Conservation (phyloP, 345 rosid genomes). For the Euphorbia tirucalli region DNA sequence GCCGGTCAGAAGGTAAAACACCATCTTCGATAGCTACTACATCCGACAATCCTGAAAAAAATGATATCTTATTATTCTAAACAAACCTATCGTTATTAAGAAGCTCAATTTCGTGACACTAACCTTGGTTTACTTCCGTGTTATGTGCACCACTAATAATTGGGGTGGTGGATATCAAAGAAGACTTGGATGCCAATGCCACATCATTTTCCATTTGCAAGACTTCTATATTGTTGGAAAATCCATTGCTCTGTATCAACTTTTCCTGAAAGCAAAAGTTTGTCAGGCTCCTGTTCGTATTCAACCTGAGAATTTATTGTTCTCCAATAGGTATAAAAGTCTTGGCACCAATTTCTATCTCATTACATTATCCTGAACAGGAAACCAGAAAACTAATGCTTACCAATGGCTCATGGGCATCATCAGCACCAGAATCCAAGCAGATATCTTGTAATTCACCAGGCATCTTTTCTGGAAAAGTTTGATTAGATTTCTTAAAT, state of each 20-base stretch:
- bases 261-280: constrained; percentile 41
- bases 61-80: constrained; percentile 8
- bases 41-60: constrained; percentile 42
- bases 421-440: constrained; percentile 33
- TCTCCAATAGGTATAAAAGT: constrained; percentile 3
- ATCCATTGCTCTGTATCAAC: constrained; percentile 30
- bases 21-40: constrained; percentile 45
- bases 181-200: constrained; percentile 24
- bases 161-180: constrained; percentile 26
- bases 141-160: constrained; percentile 23
- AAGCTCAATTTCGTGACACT: constrained; percentile 16
- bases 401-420: constrained; percentile 34
- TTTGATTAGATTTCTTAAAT: constrained; percentile 46
- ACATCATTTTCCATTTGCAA: constrained; percentile 28
- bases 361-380: constrained; percentile 10
- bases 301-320: not conserved
- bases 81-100: constrained; percentile 5
- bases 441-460: constrained; percentile 33
- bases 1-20: constrained; percentile 43
- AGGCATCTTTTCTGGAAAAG: constrained; percentile 32
- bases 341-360: constrained; percentile 4
- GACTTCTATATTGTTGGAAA: constrained; percentile 35
- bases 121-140: constrained; percentile 50
- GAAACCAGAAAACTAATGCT: constrained; percentile 17
- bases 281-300: not conserved